These are phyloP conservation scores for Trypanosoma mega DNA, from an alignment of 208 protist genomes.

Conservation along the genomic window DNA sequence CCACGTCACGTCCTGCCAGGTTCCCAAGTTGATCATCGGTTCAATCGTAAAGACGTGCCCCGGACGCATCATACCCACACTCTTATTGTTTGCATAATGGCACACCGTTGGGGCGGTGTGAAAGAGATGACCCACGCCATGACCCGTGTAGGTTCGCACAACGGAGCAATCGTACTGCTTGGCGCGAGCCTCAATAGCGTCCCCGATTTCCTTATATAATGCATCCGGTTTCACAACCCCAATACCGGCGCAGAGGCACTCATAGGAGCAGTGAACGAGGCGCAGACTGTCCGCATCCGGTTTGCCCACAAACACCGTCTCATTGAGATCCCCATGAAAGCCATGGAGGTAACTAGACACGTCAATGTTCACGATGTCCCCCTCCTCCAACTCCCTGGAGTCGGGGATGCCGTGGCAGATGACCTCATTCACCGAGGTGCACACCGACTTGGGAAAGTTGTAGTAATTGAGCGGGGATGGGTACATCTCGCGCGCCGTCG, in stretches of 20 bases:
- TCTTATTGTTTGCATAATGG: constrained; percentile 93
- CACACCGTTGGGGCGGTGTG: constrained; percentile 91
- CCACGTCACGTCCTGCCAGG: constrained; percentile 92
- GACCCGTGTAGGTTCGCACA: constrained; percentile 90
- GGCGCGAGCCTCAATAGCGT: constrained; percentile 81
- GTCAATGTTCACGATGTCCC: constrained; percentile 99
- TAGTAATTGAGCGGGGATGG: constrained; percentile 99
- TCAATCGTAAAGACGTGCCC: constrained; percentile 99
- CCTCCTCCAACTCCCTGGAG: constrained; percentile 89
- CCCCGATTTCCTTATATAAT: constrained; percentile 83
- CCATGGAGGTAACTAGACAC: constrained; percentile 95
- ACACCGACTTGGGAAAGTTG: constrained; percentile 98
- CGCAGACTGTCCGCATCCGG: constrained; percentile 72
- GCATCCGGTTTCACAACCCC: constrained; percentile 73
- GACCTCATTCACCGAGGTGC: constrained; percentile 95
- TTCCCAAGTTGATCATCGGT: constrained; percentile 97
- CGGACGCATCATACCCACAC: constrained; percentile 82
- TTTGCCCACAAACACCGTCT: constrained; percentile 91
- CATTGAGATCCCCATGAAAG: constrained; percentile 93
- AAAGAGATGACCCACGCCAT: constrained; percentile 93
- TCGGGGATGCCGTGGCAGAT: constrained; percentile 98
- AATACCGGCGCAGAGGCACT: constrained; percentile 83
- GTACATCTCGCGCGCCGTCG: constrained; percentile 93
- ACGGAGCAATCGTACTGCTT: constrained; percentile 65
- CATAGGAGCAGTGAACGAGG: constrained; percentile 83